Conservation (phyloP, 2,329 filamentous ascomycete species). For the Phaeoacremonium minimum region DNA sequence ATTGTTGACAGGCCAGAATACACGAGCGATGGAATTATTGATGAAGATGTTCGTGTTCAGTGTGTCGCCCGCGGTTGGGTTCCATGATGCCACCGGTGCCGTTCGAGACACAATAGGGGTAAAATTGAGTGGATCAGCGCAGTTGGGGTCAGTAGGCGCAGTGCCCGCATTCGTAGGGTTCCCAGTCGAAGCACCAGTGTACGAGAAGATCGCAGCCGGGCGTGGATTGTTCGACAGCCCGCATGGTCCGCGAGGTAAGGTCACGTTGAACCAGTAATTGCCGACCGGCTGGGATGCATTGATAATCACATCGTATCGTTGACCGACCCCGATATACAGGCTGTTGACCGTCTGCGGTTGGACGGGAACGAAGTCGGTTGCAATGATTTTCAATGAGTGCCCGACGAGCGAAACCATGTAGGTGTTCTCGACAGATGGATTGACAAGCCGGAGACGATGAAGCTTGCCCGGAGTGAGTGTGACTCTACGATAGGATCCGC, state of each 20-base stretch:
- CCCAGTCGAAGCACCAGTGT: conserved; percentile 5
- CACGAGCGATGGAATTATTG: conserved; percentile 5
- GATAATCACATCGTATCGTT: conserved; percentile 40
- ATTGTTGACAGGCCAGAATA: conserved; percentile 7
- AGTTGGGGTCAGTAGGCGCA: conserved; percentile 3
- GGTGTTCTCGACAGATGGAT: conserved; percentile 42
- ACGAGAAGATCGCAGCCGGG: conserved; percentile 14
- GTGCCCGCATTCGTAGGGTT: conserved; percentile 1
- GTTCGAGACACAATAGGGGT: conserved; percentile 6
- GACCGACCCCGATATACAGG: conserved; percentile 45
- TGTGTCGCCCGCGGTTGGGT: conserved; percentile 3
- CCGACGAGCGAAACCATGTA: conserved; percentile 41
- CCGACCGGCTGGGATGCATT: conserved; percentile 26
- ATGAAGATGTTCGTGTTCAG: conserved; percentile 2
- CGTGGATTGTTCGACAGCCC: conserved; percentile 3
- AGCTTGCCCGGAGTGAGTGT: conserved; percentile 34
- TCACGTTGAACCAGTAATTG: conserved; percentile 40
- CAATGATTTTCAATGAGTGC: conserved; percentile 8
- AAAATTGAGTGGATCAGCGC: conserved; percentile 3
- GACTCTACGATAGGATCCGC: conserved; percentile 19
- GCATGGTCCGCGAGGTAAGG: conserved; percentile 14
- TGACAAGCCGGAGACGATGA: conserved; percentile 42
- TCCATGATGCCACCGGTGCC: conserved; percentile 8
- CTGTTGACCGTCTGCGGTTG: conserved; percentile 42
- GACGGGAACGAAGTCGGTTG: conserved; percentile 47